Percentiles rank a stretch among this genome's conserved stretches.
Evolutionary conservation across 345 rosid genomes (phyloP).

Genomic region (Clausena lansium): DNA sequence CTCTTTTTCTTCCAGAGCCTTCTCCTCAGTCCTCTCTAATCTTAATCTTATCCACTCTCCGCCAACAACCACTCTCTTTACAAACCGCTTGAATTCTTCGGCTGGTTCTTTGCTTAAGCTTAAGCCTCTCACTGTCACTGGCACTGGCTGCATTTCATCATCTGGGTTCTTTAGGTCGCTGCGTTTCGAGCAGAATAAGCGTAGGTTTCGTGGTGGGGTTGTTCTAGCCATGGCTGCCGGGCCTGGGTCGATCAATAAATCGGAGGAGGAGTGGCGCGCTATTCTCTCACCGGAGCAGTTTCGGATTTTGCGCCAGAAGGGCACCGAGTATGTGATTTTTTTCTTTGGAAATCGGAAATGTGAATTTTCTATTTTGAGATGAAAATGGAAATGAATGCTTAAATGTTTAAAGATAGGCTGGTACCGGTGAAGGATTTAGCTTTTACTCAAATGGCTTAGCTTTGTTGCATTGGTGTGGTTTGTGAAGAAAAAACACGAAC

Average conservation of each 20-base stretch:
- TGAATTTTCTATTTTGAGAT: no score
- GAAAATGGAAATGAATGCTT: no score
- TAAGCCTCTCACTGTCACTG: constrained; percentile 6
- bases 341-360: not conserved
- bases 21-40: constrained; percentile 1
- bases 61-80: not conserved
- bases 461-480: not conserved
- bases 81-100: not conserved
- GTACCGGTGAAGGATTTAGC: not conserved
- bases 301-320: constrained; percentile 74
- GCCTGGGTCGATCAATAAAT: constrained; percentile 58
- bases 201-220: constrained; percentile 46
- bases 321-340: constrained; percentile 64
- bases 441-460: not conserved
- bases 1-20: constrained; percentile 21
- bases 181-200: constrained; percentile 21
- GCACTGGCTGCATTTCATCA: constrained; percentile 15
- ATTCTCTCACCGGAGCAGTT: constrained; percentile 84
- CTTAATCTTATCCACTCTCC: constrained; percentile 3
- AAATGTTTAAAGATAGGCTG: no score
- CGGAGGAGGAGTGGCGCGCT: constrained; percentile 94
- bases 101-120: constrained; percentile 8
- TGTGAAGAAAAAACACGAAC: not conserved
- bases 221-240: constrained; percentile 57
- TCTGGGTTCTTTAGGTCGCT: constrained; percentile 23